phyloP scores from a whole-genome alignment of 2,329 filamentous ascomycete genomes.

The Tolypocladium tundrense region DNA sequence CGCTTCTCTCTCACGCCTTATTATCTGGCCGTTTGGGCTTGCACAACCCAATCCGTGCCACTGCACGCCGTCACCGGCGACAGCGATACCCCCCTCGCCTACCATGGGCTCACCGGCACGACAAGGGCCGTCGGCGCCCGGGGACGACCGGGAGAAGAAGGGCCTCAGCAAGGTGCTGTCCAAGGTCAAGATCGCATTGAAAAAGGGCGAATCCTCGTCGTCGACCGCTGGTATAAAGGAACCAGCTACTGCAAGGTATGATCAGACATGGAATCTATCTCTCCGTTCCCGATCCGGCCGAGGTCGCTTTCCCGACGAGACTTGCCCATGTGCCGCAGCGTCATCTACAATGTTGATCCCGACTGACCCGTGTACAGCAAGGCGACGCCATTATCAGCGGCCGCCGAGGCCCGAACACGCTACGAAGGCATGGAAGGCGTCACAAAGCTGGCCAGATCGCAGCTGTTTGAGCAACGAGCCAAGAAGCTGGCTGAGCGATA shows the following conservation, averaged over 20 bases:
- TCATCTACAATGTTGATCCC: background rate
- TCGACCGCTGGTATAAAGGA: constrained; percentile 2
- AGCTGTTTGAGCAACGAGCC: constrained; percentile 46
- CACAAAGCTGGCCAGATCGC: constrained; percentile 33
- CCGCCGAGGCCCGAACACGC: constrained; percentile 14
- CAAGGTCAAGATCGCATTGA: constrained; percentile 40
- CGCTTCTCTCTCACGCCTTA: background rate
- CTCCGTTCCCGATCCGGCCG: background rate
- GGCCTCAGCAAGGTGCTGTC: constrained; percentile 36
- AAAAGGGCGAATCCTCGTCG: constrained; percentile 26
- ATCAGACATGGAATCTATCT: background rate
- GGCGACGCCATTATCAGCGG: constrained; percentile 4
- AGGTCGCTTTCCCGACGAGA: background rate
- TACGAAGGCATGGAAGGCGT: constrained; percentile 21
- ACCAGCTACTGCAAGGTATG: background rate
- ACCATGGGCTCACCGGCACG: constrained; percentile 34
- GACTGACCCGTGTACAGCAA: background rate
- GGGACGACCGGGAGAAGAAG: constrained; percentile 31
- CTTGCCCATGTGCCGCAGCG: background rate
- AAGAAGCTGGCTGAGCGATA: constrained; percentile 45
- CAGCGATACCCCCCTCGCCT: background rate
- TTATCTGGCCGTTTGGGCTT: background rate
- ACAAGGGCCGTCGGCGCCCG: constrained; percentile 22
- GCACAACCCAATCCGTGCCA: background rate
- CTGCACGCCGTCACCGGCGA: background rate